Evolutionary conservation across 75 land plant genomes (phyloP).

Genomic region (Pseudotsuga menziesii): DNA sequence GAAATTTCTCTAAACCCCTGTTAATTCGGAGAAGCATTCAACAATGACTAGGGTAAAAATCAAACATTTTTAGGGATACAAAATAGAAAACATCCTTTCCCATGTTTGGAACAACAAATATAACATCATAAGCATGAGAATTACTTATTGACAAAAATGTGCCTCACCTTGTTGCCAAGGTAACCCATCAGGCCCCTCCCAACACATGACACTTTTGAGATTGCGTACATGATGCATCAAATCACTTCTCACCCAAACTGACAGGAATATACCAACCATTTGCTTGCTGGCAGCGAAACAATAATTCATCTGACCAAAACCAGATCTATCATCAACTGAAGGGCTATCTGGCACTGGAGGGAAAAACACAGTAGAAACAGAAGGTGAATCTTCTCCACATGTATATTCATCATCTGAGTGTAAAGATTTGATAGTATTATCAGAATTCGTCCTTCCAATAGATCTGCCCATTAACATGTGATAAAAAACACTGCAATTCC

Average conservation of each 20-base stretch:
- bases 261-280: slow-evolving; percentile 96
- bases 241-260: slow-evolving; percentile 79
- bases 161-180: slow-evolving; percentile 89
- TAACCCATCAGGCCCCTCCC: slow-evolving; percentile 96
- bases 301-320: slow-evolving; percentile 42
- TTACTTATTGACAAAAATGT: background rate
- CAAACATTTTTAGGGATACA: background rate
- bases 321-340: slow-evolving; percentile 32
- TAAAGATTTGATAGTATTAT: slow-evolving; percentile 21
- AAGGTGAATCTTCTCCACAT: slow-evolving; percentile 40
- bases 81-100: slow-evolving; percentile 1
- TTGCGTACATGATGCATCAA: slow-evolving; percentile 60
- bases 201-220: slow-evolving; percentile 85
- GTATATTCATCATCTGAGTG: slow-evolving; percentile 63
- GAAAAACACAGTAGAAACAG: slow-evolving; percentile 30
- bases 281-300: slow-evolving; percentile 87
- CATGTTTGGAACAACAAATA: slow-evolving; percentile 3
- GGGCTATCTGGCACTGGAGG: slow-evolving; percentile 43
- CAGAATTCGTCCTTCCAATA: slow-evolving; percentile 46
- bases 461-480: slow-evolving; percentile 44
- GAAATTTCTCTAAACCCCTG: background rate
- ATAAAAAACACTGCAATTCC: slow-evolving; percentile 66
- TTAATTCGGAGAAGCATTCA: background rate
- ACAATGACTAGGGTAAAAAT: background rate
- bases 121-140: background rate